phyloP scores from a whole-genome alignment of 1,139 yeast genomes.

The Scheffersomyces stambukii region DNA sequence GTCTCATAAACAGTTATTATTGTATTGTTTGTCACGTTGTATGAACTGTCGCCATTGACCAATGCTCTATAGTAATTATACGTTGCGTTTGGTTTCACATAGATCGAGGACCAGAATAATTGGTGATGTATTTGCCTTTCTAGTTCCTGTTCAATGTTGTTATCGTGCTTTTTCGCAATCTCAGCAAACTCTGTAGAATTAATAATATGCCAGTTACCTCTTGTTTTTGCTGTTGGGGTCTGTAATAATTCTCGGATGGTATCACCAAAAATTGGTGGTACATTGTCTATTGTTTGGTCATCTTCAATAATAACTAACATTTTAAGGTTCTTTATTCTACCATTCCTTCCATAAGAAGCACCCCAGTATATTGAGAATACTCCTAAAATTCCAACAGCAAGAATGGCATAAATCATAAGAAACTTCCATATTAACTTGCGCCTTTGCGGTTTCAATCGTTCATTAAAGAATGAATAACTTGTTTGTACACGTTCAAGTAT shows the following conservation, averaged over 20 bases:
- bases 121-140: slow-evolving; percentile 39
- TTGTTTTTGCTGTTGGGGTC: slow-evolving; percentile 14
- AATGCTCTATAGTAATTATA: slow-evolving; percentile 25
- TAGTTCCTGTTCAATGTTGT: slow-evolving; percentile 29
- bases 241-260: slow-evolving; percentile 12
- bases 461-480: slow-evolving; percentile 9
- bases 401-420: slow-evolving; percentile 15
- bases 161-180: slow-evolving; percentile 24
- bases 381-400: slow-evolving; percentile 27
- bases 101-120: slow-evolving; percentile 40
- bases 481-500: slow-evolving; percentile 9
- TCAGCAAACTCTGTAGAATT: slow-evolving; percentile 23
- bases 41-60: slow-evolving; percentile 18
- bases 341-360: slow-evolving; percentile 26
- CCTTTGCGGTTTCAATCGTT: slow-evolving; percentile 13
- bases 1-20: slow-evolving; percentile 32
- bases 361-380: slow-evolving; percentile 45
- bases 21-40: slow-evolving; percentile 23
- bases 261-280: slow-evolving; percentile 31
- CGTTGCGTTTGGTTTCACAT: slow-evolving; percentile 38
- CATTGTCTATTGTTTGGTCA: slow-evolving; percentile 20
- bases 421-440: slow-evolving; percentile 14
- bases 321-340: slow-evolving; percentile 27
- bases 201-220: slow-evolving; percentile 42
- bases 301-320: slow-evolving; percentile 43